phyloP scores from a whole-genome alignment of 352 stramenopile species.

The Phytophthora ohioensis region DNA sequence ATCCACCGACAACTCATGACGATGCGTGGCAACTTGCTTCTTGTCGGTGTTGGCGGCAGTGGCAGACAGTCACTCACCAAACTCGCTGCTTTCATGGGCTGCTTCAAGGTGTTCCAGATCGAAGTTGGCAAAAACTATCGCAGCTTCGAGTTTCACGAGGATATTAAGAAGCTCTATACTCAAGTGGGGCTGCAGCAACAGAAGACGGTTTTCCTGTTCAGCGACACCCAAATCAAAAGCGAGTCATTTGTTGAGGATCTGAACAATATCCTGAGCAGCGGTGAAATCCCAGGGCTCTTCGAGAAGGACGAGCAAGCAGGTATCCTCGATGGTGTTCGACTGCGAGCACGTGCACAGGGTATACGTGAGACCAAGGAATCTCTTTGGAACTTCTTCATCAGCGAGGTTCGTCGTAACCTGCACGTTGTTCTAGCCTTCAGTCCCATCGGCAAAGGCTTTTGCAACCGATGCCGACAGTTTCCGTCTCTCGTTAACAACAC shows the following conservation, averaged over 20 bases:
- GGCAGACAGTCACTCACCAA: constrained; percentile 91
- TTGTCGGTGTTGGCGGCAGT: constrained; percentile 93
- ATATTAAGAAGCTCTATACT: constrained; percentile 92
- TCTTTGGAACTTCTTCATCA: constrained; percentile 95
- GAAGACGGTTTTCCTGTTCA: constrained; percentile 93
- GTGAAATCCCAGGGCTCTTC: constrained; percentile 93
- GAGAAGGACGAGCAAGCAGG: constrained; percentile 91
- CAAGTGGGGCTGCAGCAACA: constrained; percentile 86
- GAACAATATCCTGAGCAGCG: constrained; percentile 94
- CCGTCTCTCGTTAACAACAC: constrained; percentile 95
- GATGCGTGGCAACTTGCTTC: constrained; percentile 90
- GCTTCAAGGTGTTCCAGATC: constrained; percentile 93
- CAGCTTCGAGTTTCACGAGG: constrained; percentile 91
- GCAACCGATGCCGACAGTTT: constrained; percentile 89
- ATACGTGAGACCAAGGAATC: constrained; percentile 91
- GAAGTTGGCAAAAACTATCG: constrained; percentile 96
- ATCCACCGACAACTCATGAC: constrained; percentile 93
- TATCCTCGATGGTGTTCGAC: constrained; percentile 87
- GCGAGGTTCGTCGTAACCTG: constrained; percentile 90
- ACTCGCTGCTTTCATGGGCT: constrained; percentile 90
- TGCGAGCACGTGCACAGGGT: constrained; percentile 67
- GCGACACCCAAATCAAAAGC: constrained; percentile 95
- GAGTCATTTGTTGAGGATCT: constrained; percentile 94
- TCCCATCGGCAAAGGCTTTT: constrained; percentile 91
- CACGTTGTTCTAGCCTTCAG: constrained; percentile 94